Percentiles rank a stretch among this genome's conserved stretches.
Evolutionary conservation across 2,329 filamentous ascomycete species (phyloP).

Genomic region (Albophoma yamanashiensis): DNA sequence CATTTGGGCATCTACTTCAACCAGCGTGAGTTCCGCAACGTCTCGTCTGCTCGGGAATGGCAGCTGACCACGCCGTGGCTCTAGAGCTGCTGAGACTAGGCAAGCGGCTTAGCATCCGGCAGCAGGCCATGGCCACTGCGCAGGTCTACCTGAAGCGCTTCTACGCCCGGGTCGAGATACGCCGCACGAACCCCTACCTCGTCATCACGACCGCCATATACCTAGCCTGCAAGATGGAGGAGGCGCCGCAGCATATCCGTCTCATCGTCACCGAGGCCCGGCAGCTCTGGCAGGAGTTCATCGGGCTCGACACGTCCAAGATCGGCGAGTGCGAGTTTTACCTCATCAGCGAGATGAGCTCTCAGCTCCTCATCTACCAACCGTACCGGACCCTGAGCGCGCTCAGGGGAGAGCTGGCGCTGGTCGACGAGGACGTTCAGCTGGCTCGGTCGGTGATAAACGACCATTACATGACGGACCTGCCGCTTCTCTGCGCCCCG

Average conservation of each 20-base stretch:
- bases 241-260: constrained; percentile 91
- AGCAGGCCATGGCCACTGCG: constrained; percentile 88
- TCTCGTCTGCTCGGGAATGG: background rate
- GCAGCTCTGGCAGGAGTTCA: constrained; percentile 71
- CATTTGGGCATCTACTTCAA: constrained; percentile 89
- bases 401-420: constrained; percentile 56
- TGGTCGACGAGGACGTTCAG: constrained; percentile 68
- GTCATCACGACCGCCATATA: constrained; percentile 91
- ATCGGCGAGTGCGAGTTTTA: constrained; percentile 92
- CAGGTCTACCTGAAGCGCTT: constrained; percentile 93
- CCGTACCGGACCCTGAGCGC: constrained; percentile 74
- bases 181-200: constrained; percentile 86
- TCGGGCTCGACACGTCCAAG: constrained; percentile 67
- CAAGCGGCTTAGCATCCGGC: constrained; percentile 73
- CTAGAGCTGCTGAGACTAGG: constrained; percentile 72
- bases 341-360: constrained; percentile 83
- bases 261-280: constrained; percentile 81
- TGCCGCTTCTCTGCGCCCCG: constrained; percentile 78
- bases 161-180: constrained; percentile 83
- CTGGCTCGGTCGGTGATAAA: constrained; percentile 80
- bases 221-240: constrained; percentile 95
- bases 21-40: constrained; percentile 49
- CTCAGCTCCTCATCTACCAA: constrained; percentile 81
- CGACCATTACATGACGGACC: constrained; percentile 84
- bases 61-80: background rate